These are phyloP conservation scores for Tilletiaria anomala DNA, from an alignment of 1,284 basidiomycete species.

Conservation along the genomic window DNA sequence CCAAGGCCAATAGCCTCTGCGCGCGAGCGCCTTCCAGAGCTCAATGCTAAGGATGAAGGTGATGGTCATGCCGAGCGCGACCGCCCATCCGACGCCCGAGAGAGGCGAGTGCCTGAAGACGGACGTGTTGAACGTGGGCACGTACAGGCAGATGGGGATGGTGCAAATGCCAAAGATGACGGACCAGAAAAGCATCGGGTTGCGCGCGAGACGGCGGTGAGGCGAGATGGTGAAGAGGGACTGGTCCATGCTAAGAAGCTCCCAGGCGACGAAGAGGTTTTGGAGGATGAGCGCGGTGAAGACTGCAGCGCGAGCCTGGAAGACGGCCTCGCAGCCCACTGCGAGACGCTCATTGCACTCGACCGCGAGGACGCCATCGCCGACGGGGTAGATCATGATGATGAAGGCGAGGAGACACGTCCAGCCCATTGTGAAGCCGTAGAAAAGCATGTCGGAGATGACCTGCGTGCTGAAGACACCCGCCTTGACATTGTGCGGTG, in stretches of 20 bases:
- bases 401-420: constrained; percentile 28
- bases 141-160: constrained; percentile 28
- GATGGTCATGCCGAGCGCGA: constrained; percentile 18
- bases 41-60: constrained; percentile 17
- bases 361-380: constrained; percentile 14
- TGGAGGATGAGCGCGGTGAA: constrained; percentile 27
- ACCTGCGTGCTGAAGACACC: constrained; percentile 26
- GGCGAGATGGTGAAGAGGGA: constrained; percentile 13
- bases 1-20: constrained; percentile 24
- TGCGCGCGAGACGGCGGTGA: constrained; percentile 1
- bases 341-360: constrained; percentile 15
- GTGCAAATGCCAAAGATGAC: constrained; percentile 20
- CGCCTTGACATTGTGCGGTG: constrained; percentile 19
- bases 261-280: constrained; percentile 26
- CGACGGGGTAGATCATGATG: constrained; percentile 27
- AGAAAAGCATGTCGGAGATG: constrained; percentile 28
- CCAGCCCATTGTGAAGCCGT: constrained; percentile 24
- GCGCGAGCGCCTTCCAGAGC: constrained; percentile 25
- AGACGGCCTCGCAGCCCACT: constrained; percentile 17
- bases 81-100: constrained; percentile 21
- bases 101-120: constrained; percentile 27
- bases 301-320: constrained; percentile 26
- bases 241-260: constrained; percentile 25
- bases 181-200: constrained; percentile 26
- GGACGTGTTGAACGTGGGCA: constrained; percentile 26